Evolutionary conservation across 192 early-diverging fungal species (phyloP).

Genomic region (Umbelopsis sp.): DNA sequence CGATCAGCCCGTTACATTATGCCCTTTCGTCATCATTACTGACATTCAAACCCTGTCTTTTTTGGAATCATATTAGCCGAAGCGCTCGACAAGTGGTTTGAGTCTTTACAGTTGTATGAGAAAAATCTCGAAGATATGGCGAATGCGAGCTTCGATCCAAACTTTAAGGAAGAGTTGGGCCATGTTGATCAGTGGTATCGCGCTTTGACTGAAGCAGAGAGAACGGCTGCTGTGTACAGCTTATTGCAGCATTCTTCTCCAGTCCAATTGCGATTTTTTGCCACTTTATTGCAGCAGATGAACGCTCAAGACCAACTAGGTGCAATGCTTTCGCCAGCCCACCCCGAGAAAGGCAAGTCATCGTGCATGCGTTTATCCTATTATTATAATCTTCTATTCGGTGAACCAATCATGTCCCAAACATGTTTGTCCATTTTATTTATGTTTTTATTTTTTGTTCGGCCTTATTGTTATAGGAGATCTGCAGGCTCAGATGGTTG

Average conservation of each 20-base stretch:
- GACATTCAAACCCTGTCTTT: not conserved
- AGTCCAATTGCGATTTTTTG: conserved; percentile 93
- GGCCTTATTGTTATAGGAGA: conserved; percentile 20
- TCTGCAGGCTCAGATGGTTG: conserved; percentile 54
- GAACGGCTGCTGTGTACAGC: conserved; percentile 89
- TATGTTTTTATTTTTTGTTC: not conserved
- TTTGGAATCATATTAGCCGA: conserved; percentile 41
- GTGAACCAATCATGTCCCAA: not conserved
- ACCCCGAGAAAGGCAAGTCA: conserved; percentile 51
- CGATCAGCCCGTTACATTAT: not conserved
- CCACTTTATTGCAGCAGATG: conserved; percentile 91
- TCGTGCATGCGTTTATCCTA: not conserved
- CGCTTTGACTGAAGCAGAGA: conserved; percentile 86
- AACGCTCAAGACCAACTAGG: conserved; percentile 74
- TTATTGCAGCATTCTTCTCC: conserved; percentile 89
- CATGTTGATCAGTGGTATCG: conserved; percentile 97
- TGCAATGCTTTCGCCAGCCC: conserved; percentile 55
- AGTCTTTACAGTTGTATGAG: conserved; percentile 90
- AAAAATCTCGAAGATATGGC: conserved; percentile 92
- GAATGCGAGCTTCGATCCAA: conserved; percentile 71
- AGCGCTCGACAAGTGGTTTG: conserved; percentile 87
- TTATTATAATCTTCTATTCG: not conserved
- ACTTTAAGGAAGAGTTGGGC: conserved; percentile 87
- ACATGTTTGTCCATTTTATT: not conserved
- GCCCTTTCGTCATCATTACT: not conserved